Evolutionary conservation across 331 rosid genomes (phyloP), one percentile per base, ranked within the genome.

Genomic region (Saraca asoca): DNA sequence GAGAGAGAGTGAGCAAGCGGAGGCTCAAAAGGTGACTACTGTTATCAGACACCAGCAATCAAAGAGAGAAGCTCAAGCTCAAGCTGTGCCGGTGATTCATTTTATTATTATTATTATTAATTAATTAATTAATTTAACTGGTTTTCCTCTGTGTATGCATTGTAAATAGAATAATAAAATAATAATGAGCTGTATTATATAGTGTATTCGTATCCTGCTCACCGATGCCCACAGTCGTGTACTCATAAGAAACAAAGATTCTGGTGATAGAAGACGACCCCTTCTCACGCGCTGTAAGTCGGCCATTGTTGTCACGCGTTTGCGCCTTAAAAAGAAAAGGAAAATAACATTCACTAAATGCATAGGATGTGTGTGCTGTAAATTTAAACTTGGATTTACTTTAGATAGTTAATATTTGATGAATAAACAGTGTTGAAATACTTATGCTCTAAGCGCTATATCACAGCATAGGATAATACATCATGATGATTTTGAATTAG

Each of bases 1-100:
- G 92, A 80, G 81, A 78, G 88, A 82, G 85, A 35, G 83, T 72
- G 72, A 59, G 82, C 75, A 66, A 67, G 74, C 64, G 68, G 66
- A 76, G 72, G 68, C 84, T 73, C 71, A 63, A 71, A 52, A 71
- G 78, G 72, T 66, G 35, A 55, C 69, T 58, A 71, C 72, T 48
- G 8, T 48, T 14, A 48, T 48, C 20, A 48, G 53, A 48, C 7
- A 5, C 53, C 20, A 48, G 20, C 4, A 7, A 0, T 1, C 15
- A 48, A 31, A 50, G 51, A 46, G 51, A 5, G 51, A 46, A 46
- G 10, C 12, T 42, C 18, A 16, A 50, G 17, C 9, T 17, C 1
- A 50, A 50, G 12, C 55, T 1, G 12, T 24, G 31, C 31, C 31
- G 3, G 31, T 24, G 2, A 24, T 24, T 24, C 31, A 24, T 44